These are phyloP conservation scores for Hanseniaspora hatyaiensis DNA, from an alignment of 805 yeast species.

Conservation along the genomic window DNA sequence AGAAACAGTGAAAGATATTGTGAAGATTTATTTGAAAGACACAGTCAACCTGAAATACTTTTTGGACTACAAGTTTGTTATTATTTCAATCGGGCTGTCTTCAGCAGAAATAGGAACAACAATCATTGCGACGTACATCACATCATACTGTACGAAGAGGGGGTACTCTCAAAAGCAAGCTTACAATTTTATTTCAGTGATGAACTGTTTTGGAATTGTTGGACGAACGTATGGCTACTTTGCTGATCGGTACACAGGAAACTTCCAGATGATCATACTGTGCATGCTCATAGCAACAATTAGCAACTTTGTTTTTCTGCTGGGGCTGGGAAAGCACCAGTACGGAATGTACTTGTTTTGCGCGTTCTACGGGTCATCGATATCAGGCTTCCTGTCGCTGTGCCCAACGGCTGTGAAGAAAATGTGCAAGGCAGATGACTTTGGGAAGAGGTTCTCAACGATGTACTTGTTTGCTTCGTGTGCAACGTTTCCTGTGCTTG, in stretches of 20 bases:
- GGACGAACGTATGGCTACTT: constrained; percentile 49
- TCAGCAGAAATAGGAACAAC: constrained; percentile 36
- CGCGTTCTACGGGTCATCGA: constrained; percentile 44
- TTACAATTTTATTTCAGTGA: constrained; percentile 35
- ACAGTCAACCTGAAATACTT: constrained; percentile 29
- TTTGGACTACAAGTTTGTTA: constrained; percentile 34
- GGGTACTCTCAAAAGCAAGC: constrained; percentile 32
- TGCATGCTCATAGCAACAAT: constrained; percentile 39
- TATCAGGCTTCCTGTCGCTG: constrained; percentile 51
- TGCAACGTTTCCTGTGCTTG: constrained; percentile 35
- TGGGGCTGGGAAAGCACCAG: constrained; percentile 45
- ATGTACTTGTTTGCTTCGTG: constrained; percentile 48
- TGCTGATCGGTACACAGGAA: constrained; percentile 44
- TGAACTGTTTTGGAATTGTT: constrained; percentile 35
- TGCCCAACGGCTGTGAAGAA: constrained; percentile 62
- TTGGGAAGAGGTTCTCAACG: constrained; percentile 60
- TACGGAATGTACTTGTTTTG: constrained; percentile 42
- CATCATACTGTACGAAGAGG: constrained; percentile 38
- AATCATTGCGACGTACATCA: constrained; percentile 35
- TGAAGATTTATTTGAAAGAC: constrained; percentile 20
- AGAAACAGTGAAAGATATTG: constrained; percentile 34
- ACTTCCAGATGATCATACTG: constrained; percentile 43
- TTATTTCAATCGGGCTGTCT: constrained; percentile 32
- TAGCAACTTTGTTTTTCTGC: constrained; percentile 47
- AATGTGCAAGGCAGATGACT: constrained; percentile 49